Percentiles rank a stretch among this genome's conserved stretches.
phyloP scores from a whole-genome alignment of 2,329 filamentous ascomycete species.

The Nigrospora oryzae region DNA sequence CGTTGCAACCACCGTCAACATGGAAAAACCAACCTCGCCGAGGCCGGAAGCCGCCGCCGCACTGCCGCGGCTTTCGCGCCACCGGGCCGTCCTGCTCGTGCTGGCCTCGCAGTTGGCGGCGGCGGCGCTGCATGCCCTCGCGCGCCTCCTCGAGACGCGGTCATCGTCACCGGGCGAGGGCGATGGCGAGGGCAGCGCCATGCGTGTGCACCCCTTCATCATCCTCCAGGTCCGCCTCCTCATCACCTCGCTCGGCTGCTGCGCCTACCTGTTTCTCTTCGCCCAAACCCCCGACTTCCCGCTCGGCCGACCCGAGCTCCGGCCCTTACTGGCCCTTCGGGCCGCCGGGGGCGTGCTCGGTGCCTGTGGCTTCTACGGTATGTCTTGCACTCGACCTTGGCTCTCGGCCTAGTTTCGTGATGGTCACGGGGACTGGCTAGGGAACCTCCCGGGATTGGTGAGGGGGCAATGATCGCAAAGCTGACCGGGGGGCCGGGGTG shows the following conservation, averaged over 20 bases:
- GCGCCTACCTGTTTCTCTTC: neutral
- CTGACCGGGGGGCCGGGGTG: too few relatives aligned
- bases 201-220: neutral
- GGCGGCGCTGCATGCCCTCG: neutral
- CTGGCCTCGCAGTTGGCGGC: neutral
- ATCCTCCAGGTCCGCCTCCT: neutral
- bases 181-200: too few relatives aligned
- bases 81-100: neutral
- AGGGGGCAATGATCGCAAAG: too few relatives aligned
- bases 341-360: neutral
- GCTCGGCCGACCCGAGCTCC: neutral
- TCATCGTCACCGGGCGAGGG: neutral
- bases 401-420: too few relatives aligned
- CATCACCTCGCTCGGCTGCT: neutral
- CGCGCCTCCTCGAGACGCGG: neutral
- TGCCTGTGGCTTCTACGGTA: conserved; percentile 1
- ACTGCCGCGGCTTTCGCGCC: neutral
- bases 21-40: neutral
- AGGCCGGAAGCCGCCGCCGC: too few relatives aligned
- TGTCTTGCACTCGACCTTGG: too few relatives aligned
- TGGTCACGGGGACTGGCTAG: too few relatives aligned
- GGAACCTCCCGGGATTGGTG: too few relatives aligned
- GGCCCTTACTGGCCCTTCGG: neutral
- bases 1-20: neutral
- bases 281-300: neutral